Evolutionary conservation across 257 asterid genomes (phyloP), one percentile per base, ranked within the genome.

Genomic region (Voacanga thouarsii): DNA sequence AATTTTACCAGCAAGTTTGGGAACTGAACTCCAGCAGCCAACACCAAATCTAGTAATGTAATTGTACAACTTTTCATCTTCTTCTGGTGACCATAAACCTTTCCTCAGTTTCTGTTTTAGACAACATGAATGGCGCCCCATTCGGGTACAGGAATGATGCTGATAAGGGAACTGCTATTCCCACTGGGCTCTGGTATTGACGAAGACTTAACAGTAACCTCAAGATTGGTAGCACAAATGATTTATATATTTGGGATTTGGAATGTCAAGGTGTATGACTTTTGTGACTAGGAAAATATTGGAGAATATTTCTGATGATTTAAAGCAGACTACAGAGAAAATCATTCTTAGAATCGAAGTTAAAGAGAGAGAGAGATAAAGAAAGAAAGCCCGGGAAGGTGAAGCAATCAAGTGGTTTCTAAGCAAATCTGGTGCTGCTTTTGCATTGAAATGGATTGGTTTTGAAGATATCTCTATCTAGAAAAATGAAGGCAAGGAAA

Each of bases 51-150:
- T 81, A 7, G 90, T 88, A 12, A 92, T 94, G 81, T 88, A 89
- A 76, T 86, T 90, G 75, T 76, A 84, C 53, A 94, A 69, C 24
- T 90, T 94, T 73, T 92, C 97, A 80, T 93, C 98, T 86, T 92
- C 98, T 74, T 91, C 98, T 0, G 98, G 98, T n/a, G 97, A 93
- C 98, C 98, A 94, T 4, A 94, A 76, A 33, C 98, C 98, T 81
- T 90, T 94, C 85, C 96, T 89, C 63, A 90, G 82, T 89, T 92
- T 92, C 88, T 88, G 92, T 82, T 93, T 91, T 78, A 80, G 85
- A 66, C 89, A 61, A 77, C 87, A 79, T 26, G 97, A 91, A 53
- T 82, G 90, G 12, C 94, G 90, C 56, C 96, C 93, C 98, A 93
- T 91, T 64, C 37, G 67, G 71, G 64, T 45, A 23, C 55, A 33